Evolutionary conservation across 2,329 filamentous ascomycete genomes (phyloP), one percentile per base, ranked within the genome.

Genomic region (Alternaria sp.): DNA sequence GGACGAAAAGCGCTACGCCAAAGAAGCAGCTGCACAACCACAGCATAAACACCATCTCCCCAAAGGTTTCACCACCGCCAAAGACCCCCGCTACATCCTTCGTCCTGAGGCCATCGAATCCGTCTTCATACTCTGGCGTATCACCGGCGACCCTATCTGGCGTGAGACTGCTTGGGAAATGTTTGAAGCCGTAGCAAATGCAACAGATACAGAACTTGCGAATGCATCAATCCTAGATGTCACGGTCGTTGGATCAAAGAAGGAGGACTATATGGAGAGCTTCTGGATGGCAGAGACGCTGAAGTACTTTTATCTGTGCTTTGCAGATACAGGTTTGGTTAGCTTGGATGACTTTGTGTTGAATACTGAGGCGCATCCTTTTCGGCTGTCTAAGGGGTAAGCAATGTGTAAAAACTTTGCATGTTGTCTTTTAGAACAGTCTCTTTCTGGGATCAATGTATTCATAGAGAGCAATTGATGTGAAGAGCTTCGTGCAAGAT

Each of bases 101-200:
- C 76, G 81, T 4, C 82, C 85, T 0, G 85, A 88, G 72, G 85
- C 85, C 3, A 84, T 88, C 56, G 85, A 88, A 67, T 84, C 81
- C 2, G 80, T 87, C 9, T 87, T 87, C 70, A 79, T 87, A 64
- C 77, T 87, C 68, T 86, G 86, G 68, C 82, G 85, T 42, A 83
- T 86, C 56, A 87, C 85, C 0, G 85, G 85, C 7, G 80, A 85
- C 51, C 75, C 75, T 24, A 74, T 69, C 54, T 77, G 79, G 33
- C 68, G 78, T 24, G 79, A 82, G 5, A 72, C 72, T 11, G 81
- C 81, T 4, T 83, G 81, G 81, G 72, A 79, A 3, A 83, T 83
- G 80, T 83, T 82, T 60, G 64, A 66, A 13, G 67, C 75, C 3
- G 78, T 83, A 41, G 68, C 74, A 10, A 70, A 74, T 8, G 72